These are phyloP conservation scores for Dothiorella sarmentorum DNA, from an alignment of 2,329 filamentous ascomycete genomes.

Conservation along the genomic window DNA sequence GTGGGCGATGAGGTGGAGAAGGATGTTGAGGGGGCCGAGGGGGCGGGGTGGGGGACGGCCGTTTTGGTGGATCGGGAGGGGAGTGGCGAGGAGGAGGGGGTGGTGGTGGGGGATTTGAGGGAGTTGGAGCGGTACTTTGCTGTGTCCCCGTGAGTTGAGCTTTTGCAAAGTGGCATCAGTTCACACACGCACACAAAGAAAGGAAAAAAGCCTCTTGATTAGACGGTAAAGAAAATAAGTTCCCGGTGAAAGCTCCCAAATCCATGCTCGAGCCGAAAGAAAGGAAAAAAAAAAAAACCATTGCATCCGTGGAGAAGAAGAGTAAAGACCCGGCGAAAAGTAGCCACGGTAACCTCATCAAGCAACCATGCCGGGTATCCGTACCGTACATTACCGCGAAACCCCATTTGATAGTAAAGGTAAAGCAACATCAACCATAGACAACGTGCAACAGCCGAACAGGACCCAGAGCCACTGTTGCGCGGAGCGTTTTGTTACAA, in stretches of 20 bases:
- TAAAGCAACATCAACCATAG: not conserved
- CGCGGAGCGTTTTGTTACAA: not conserved
- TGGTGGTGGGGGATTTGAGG: conserved; percentile 6
- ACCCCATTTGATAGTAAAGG: not conserved
- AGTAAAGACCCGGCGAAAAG: not conserved
- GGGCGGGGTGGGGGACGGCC: conserved; percentile 46
- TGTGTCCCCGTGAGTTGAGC: too few species aligned
- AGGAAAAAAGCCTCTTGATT: not conserved
- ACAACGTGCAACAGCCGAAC: not conserved
- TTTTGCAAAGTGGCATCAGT: too few species aligned
- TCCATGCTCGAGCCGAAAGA: not conserved
- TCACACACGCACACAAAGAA: too few species aligned
- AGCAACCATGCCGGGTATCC: conserved; percentile 7
- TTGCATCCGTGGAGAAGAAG: not conserved
- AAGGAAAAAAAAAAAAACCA: not conserved
- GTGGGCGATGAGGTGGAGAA: conserved; percentile 54
- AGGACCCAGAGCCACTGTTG: not conserved
- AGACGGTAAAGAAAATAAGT: not conserved
- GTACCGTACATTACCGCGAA: not conserved
- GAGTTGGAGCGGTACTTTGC: conserved; percentile 3
- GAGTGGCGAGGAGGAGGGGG: not conserved
- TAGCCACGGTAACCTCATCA: not conserved
- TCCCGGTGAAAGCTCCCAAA: not conserved
- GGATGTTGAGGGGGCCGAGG: conserved; percentile 48
- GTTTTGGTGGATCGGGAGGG: conserved; percentile 41